Percentiles rank a stretch among this genome's conserved stretches.
Evolutionary conservation across 2,329 filamentous ascomycete genomes (phyloP).

Genomic region (Fusarium hainanense): DNA sequence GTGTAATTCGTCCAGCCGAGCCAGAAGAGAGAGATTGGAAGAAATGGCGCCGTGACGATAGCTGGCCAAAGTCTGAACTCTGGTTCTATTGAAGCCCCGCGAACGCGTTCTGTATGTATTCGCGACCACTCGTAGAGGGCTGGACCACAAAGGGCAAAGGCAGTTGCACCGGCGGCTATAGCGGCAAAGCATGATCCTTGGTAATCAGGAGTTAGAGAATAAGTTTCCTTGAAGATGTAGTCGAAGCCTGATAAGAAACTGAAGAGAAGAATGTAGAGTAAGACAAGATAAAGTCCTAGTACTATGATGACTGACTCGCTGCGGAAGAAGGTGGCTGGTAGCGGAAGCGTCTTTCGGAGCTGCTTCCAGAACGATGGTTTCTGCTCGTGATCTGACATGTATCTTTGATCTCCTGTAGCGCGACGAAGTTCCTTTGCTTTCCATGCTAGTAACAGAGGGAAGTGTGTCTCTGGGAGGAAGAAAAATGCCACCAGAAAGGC

Average conservation of each 20-base stretch:
- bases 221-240: slow-evolving; percentile 58
- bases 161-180: slow-evolving; percentile 54
- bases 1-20: slow-evolving; percentile 64
- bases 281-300: slow-evolving; percentile 61
- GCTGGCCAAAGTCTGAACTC: slow-evolving; percentile 65
- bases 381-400: slow-evolving; percentile 71
- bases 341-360: slow-evolving; percentile 56
- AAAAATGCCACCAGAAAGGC: slow-evolving; percentile 65
- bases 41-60: slow-evolving; percentile 61
- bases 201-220: slow-evolving; percentile 54
- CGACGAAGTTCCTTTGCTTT: slow-evolving; percentile 69
- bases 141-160: slow-evolving; percentile 47
- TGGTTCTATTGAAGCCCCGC: slow-evolving; percentile 56
- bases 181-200: slow-evolving; percentile 56
- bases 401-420: slow-evolving; percentile 69
- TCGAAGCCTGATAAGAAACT: slow-evolving; percentile 63
- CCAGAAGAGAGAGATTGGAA: slow-evolving; percentile 67
- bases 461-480: slow-evolving; percentile 74
- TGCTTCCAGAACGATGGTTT: slow-evolving; percentile 63
- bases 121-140: slow-evolving; percentile 48
- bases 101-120: slow-evolving; percentile 54
- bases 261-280: slow-evolving; percentile 65
- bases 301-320: slow-evolving; percentile 53
- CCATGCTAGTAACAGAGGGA: slow-evolving; percentile 62
- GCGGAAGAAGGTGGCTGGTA: slow-evolving; percentile 53